Conservation (phyloP, 148 eudicot genomes). For the Vaccinium darrowii region DNA sequence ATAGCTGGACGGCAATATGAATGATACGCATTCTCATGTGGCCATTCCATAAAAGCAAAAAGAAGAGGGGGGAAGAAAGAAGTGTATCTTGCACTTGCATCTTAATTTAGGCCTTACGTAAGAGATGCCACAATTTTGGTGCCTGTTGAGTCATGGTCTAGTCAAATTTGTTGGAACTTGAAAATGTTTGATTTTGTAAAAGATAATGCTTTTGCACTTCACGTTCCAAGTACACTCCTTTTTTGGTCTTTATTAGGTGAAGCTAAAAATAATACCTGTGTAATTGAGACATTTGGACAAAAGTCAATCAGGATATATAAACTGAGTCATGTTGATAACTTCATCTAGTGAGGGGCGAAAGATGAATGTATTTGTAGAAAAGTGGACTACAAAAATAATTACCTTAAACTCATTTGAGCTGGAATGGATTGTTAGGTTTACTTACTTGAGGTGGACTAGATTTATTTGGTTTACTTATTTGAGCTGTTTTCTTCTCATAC, state of each 20-base stretch:
- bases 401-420: slow-evolving; percentile 3
- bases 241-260: background rate
- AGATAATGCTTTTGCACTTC: background rate
- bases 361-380: background rate
- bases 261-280: background rate
- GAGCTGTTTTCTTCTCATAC: slow-evolving; percentile 1
- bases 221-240: background rate
- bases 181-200: background rate
- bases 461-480: background rate
- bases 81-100: background rate
- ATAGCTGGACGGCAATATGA: background rate
- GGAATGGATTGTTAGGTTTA: background rate
- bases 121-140: background rate
- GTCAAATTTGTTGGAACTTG: background rate
- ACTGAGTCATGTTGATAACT: background rate
- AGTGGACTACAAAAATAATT: background rate
- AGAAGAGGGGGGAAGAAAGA: background rate
- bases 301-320: background rate
- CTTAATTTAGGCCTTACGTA: background rate
- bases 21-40: background rate
- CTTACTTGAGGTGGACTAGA: background rate
- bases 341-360: background rate
- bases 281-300: background rate
- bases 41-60: background rate
- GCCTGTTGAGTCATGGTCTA: background rate